These are phyloP conservation scores for Acer campestre DNA, from an alignment of 345 rosid genomes.

Conservation along the genomic window DNA sequence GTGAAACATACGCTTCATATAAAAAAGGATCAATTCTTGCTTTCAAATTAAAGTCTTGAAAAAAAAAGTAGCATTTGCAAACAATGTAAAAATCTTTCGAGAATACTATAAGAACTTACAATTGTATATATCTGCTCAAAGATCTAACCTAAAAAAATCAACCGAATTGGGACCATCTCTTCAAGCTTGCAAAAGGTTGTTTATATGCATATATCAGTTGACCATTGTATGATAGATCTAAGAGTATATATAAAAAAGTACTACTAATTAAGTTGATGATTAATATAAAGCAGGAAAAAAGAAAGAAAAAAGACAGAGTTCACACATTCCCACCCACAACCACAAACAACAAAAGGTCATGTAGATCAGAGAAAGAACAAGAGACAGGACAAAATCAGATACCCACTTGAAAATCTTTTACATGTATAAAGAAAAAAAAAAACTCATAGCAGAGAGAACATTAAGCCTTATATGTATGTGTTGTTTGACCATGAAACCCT, in stretches of 20 bases:
- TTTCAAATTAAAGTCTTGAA: background rate
- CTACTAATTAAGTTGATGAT: background rate
- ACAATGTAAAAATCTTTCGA: conserved; percentile 11
- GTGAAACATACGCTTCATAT: conserved; percentile 18
- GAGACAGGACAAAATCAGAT: conserved; percentile 13
- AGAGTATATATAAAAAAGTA: conserved; percentile 12
- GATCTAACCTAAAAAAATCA: background rate
- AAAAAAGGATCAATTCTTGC: conserved; percentile 18
- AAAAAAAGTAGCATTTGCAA: conserved; percentile 10
- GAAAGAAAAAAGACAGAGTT: conserved; percentile 20
- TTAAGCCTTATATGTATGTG: background rate
- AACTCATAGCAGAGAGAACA: no score
- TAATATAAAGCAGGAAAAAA: conserved; percentile 13
- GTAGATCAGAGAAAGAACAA: background rate
- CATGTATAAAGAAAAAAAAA: background rate
- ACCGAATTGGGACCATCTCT: conserved; percentile 16
- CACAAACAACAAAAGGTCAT: conserved; percentile 7
- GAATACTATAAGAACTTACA: conserved; percentile 5
- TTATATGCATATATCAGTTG: conserved; percentile 15
- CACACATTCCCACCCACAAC: conserved; percentile 18
- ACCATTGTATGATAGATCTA: conserved; percentile 22
- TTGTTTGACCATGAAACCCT: conserved; percentile 26
- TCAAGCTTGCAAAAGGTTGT: conserved; percentile 15
- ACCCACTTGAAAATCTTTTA: background rate
- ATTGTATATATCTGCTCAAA: background rate